Evolutionary conservation across 345 rosid species (phyloP).

Genomic region (Brassica carinata): DNA sequence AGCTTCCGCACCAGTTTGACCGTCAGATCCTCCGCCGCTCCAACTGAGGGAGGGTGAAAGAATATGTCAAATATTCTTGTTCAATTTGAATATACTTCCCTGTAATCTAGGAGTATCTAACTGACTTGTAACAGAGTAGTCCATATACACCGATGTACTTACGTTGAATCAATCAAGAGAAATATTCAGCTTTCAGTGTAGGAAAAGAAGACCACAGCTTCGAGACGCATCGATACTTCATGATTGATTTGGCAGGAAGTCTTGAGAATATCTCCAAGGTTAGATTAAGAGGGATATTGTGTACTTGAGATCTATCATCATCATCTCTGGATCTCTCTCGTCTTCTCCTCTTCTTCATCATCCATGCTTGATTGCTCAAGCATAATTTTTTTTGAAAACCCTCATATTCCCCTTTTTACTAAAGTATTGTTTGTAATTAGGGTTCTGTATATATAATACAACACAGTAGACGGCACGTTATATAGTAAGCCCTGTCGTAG

Average conservation of each 20-base stretch:
- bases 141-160: no score
- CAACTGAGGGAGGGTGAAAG: background rate
- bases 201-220: background rate
- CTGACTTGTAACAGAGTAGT: no score
- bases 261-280: background rate
- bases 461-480: background rate
- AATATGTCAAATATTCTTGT: no score
- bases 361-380: background rate
- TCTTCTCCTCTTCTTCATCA: background rate
- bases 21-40: background rate
- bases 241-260: background rate
- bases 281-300: background rate
- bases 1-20: background rate
- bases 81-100: no score
- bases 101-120: no score
- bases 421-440: background rate
- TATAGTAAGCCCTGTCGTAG: no score
- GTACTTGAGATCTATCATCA: background rate
- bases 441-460: background rate
- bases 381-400: background rate
- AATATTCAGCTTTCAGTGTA: background rate
- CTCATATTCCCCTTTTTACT: background rate
- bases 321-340: background rate
- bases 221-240: background rate
- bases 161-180: no score